phyloP scores from a whole-genome alignment of 2,329 filamentous ascomycete genomes.

The Cladosporium sp. region DNA sequence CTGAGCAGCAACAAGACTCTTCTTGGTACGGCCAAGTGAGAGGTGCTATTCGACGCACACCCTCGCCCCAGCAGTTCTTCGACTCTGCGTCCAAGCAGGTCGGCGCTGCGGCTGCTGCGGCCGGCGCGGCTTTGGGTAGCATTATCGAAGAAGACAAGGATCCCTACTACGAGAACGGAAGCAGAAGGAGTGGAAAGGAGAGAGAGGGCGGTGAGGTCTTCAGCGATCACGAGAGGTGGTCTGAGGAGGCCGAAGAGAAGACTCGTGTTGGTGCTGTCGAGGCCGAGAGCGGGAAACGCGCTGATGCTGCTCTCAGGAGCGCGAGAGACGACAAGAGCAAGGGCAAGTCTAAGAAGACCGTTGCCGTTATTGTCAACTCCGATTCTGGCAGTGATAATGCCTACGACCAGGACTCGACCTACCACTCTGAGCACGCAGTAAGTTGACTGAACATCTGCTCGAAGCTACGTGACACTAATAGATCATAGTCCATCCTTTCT shows the following conservation, averaged over 20 bases:
- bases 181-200: conserved; percentile 16
- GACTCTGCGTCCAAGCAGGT: conserved; percentile 79
- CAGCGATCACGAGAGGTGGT: conserved; percentile 82
- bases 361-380: conserved; percentile 85
- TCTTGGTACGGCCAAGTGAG: conserved; percentile 58
- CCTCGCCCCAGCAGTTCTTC: conserved; percentile 84
- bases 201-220: conserved; percentile 30
- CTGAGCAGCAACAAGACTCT: conserved; percentile 13
- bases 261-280: conserved; percentile 22
- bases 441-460: conserved; percentile 33
- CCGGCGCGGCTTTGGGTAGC: conserved; percentile 75
- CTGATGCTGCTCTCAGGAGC: conserved; percentile 17
- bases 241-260: conserved; percentile 76
- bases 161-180: conserved; percentile 49
- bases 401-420: conserved; percentile 54
- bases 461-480: conserved; percentile 21
- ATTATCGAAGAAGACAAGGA: conserved; percentile 77
- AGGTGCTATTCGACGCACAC: conserved; percentile 73
- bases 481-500: conserved; percentile 63
- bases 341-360: conserved; percentile 55
- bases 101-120: conserved; percentile 75
- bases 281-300: conserved; percentile 22
- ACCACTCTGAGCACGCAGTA: conserved; percentile 74
- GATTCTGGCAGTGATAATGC: conserved; percentile 57
- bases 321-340: conserved; percentile 19